Evolutionary conservation across 257 asterid genomes (phyloP).

Genomic region (Solanum pinnatisectum): DNA sequence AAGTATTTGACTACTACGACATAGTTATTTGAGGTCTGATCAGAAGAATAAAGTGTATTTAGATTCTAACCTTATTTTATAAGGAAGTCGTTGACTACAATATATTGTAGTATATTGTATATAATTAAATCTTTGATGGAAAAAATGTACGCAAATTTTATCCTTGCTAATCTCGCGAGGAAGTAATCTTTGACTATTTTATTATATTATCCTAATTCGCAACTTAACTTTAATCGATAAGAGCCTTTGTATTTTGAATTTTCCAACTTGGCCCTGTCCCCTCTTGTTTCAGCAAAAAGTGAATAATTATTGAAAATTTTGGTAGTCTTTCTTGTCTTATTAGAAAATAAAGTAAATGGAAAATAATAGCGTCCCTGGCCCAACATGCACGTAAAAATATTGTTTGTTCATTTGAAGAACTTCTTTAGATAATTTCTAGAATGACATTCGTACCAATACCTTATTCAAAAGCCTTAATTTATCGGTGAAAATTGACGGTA

Average conservation of each 20-base stretch:
- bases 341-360: not conserved
- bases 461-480: not conserved
- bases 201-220: not conserved
- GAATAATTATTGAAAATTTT: not conserved
- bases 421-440: not conserved
- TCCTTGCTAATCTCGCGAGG: accelerated
- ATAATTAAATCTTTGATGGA: accelerated
- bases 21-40: not conserved
- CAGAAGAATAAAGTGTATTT: accelerated
- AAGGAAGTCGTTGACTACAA: no score
- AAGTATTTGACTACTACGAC: not conserved
- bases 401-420: not conserved
- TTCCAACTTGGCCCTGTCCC: not conserved
- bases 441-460: not conserved
- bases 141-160: accelerated
- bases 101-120: not conserved
- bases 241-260: not conserved
- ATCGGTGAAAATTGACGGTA: conserved; percentile 4
- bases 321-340: not conserved
- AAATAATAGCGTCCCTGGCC: conserved; percentile 14
- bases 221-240: not conserved
- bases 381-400: conserved; percentile 21
- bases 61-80: no score
- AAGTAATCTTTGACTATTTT: not conserved
- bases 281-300: not conserved